Evolutionary conservation across 148 eudicot species (phyloP).

Genomic region (Selenicereus undatus): DNA sequence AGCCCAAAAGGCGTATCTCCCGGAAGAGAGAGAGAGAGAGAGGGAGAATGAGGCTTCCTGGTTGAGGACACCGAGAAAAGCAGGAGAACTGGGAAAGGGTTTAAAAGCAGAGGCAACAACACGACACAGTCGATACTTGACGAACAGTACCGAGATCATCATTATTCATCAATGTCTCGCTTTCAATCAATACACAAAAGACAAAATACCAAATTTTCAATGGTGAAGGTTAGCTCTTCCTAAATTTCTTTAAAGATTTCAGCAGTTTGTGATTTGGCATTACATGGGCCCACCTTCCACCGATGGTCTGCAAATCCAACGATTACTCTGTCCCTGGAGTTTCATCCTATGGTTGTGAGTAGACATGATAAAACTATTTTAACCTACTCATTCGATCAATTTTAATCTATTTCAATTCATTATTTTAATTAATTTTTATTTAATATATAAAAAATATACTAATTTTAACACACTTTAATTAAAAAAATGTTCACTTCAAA

Average conservation of each 20-base stretch:
- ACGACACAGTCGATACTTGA: constrained; percentile 31
- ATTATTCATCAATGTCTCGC: not conserved
- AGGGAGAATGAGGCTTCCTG: constrained; percentile 28
- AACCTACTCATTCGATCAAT: no score
- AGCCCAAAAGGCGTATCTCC: constrained; percentile 24
- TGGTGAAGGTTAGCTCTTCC: constrained; percentile 7
- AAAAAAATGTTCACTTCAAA: no score
- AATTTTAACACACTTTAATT: no score
- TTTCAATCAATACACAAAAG: constrained; percentile 1
- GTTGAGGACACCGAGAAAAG: constrained; percentile 31
- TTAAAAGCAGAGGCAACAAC: constrained; percentile 23
- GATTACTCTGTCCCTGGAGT: not conserved
- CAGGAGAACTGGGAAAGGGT: not conserved
- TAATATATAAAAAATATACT: no score
- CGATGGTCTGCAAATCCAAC: constrained; percentile 4
- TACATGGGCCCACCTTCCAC: constrained; percentile 14
- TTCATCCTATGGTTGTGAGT: constrained; percentile 5
- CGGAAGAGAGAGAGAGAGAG: constrained; percentile 12
- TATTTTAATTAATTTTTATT: no score
- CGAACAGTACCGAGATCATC: constrained; percentile 8
- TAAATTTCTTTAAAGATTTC: not conserved
- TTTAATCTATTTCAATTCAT: no score
- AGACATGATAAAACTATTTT: not conserved
- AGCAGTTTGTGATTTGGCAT: constrained; percentile 9
- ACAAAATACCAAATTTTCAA: constrained; percentile 1